Conservation (phyloP, 805 yeast species). For the Kodamaea hsintzibuensis region DNA sequence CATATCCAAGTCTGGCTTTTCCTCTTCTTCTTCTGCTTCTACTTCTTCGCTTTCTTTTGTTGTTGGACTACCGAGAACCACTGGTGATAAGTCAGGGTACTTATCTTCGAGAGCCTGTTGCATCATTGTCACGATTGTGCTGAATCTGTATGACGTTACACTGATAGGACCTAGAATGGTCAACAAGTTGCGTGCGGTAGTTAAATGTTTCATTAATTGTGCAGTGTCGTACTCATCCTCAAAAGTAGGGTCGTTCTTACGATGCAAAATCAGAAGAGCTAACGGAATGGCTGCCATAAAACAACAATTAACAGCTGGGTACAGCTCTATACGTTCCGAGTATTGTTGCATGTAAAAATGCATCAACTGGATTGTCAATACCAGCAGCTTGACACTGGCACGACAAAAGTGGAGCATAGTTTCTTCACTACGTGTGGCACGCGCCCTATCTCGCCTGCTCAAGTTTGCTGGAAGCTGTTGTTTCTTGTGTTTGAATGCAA, state of each 20-base stretch:
- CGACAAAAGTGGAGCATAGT: slow-evolving; percentile 28
- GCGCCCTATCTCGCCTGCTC: slow-evolving; percentile 10
- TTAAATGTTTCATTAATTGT: slow-evolving; percentile 13
- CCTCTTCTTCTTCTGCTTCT: neutral
- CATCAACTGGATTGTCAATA: slow-evolving; percentile 33
- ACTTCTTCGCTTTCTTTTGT: neutral
- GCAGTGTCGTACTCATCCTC: slow-evolving; percentile 17
- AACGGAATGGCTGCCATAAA: slow-evolving; percentile 39
- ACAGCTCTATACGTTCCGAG: slow-evolving; percentile 37
- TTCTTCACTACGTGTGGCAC: slow-evolving; percentile 14
- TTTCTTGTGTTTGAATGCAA: slow-evolving; percentile 15
- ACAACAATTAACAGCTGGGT: slow-evolving; percentile 29
- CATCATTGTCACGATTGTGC: slow-evolving; percentile 16
- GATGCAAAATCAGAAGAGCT: slow-evolving; percentile 30
- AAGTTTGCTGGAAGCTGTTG: neutral
- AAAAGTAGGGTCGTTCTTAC: slow-evolving; percentile 11
- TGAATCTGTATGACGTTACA: slow-evolving; percentile 13
- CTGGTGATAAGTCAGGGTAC: slow-evolving; percentile 6
- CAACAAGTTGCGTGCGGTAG: slow-evolving; percentile 12
- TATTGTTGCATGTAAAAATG: slow-evolving; percentile 25
- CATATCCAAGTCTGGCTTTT: neutral
- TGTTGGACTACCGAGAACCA: neutral
- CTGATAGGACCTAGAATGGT: slow-evolving; percentile 14
- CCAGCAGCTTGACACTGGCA: slow-evolving; percentile 37
- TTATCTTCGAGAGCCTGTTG: slow-evolving; percentile 12